Evolutionary conservation across 2,329 filamentous ascomycete species (phyloP).

Genomic region (Xylaria sp.): DNA sequence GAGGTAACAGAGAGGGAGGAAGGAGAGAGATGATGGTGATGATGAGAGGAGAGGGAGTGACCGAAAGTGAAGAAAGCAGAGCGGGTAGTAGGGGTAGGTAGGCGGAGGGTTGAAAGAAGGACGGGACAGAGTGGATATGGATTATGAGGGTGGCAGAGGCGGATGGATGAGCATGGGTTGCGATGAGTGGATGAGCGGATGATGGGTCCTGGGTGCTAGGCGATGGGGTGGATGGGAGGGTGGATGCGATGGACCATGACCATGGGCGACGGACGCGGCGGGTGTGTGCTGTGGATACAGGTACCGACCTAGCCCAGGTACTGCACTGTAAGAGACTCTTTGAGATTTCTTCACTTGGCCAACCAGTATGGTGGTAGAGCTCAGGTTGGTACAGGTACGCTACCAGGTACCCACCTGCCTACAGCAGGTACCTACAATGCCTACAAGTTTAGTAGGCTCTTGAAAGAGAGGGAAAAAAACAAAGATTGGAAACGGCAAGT

Average conservation of each 20-base stretch:
- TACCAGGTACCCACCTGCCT: background rate
- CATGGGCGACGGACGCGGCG: conserved; percentile 5
- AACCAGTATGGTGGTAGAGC: background rate
- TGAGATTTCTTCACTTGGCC: background rate
- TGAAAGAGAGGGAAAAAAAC: conserved; percentile 22
- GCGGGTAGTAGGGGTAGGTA: conserved; percentile 12
- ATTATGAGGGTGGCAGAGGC: conserved; percentile 15
- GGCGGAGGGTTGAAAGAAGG: conserved; percentile 33
- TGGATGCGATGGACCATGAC: conserved; percentile 8
- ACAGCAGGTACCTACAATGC: background rate
- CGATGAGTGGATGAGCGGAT: background rate
- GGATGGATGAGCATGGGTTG: conserved; percentile 21
- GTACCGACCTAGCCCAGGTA: background rate
- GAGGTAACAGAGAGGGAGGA: conserved; percentile 39
- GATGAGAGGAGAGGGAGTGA: conserved; percentile 36
- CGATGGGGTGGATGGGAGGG: conserved; percentile 8
- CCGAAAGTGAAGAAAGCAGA: conserved; percentile 36
- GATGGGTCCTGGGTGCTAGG: too few species aligned
- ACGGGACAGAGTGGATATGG: conserved; percentile 6
- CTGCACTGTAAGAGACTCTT: background rate
- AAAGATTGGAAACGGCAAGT: conserved; percentile 41
- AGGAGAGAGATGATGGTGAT: conserved; percentile 31
- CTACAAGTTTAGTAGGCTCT: background rate
- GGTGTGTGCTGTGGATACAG: conserved; percentile 6
- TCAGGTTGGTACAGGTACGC: background rate